Percentiles rank a stretch among this genome's conserved stretches.
Conservation (phyloP, 148 eudicot species). For the Pouteria glomerata region DNA sequence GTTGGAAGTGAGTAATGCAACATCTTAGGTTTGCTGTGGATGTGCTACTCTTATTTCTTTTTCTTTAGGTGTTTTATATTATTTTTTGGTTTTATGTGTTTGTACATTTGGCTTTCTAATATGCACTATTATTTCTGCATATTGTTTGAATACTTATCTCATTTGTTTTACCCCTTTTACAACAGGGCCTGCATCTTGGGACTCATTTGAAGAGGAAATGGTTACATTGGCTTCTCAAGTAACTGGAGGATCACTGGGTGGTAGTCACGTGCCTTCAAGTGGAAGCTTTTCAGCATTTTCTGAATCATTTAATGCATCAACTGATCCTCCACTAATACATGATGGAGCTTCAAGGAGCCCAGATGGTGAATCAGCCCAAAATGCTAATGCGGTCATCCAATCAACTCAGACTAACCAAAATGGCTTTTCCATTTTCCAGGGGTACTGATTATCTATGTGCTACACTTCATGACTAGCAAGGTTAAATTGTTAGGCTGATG, state of each 20-base stretch:
- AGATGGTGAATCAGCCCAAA: conserved; percentile 31
- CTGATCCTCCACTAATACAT: conserved; percentile 34
- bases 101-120: background rate
- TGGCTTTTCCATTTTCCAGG: conserved; percentile 68
- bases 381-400: conserved; percentile 25
- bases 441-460: conserved; percentile 29
- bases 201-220: conserved; percentile 42
- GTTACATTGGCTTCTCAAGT: conserved; percentile 39
- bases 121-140: background rate
- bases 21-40: too few species aligned
- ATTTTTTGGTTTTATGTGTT: background rate
- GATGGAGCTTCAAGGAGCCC: conserved; percentile 28
- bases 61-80: too few species aligned
- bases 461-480: conserved; percentile 7
- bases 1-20: too few species aligned
- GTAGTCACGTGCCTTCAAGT: conserved; percentile 24
- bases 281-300: conserved; percentile 28
- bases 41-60: too few species aligned
- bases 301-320: conserved; percentile 26
- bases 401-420: conserved; percentile 37
- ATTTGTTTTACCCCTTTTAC: conserved; percentile 7
- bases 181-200: conserved; percentile 27
- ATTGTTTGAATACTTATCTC: background rate
- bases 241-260: conserved; percentile 19
- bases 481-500: conserved; percentile 16